Evolutionary conservation across 1,139 yeast genomes (phyloP).

Genomic region (Dujonia santamariae): DNA sequence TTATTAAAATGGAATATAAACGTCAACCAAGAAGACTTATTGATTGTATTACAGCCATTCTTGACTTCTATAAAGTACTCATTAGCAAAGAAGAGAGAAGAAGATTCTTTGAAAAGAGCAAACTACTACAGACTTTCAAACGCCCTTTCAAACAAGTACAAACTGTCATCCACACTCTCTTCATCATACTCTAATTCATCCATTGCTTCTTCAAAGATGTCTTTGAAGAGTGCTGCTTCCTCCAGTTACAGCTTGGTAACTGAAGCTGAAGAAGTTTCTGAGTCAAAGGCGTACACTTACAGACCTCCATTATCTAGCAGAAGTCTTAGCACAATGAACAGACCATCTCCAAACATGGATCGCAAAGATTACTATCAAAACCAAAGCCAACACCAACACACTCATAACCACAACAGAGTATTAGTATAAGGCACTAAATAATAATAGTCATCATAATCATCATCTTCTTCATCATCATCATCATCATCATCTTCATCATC

Average conservation of each 20-base stretch:
- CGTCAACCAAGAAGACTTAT: constrained; percentile 67
- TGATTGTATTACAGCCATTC: constrained; percentile 69
- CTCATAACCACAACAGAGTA: too few species aligned
- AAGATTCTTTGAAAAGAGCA: constrained; percentile 31
- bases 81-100: constrained; percentile 24
- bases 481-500: too few species aligned
- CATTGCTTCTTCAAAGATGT: constrained; percentile 13
- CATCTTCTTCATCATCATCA: too few species aligned
- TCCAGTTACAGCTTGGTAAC: constrained; percentile 12
- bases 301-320: constrained; percentile 10
- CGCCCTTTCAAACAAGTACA: constrained; percentile 15
- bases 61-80: constrained; percentile 61
- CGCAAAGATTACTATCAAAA: too few species aligned
- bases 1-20: constrained; percentile 82
- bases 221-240: constrained; percentile 18
- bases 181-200: constrained; percentile 12
- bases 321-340: constrained; percentile 9
- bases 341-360: too few species aligned
- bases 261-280: constrained; percentile 12
- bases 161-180: constrained; percentile 12
- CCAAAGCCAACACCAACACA: too few species aligned
- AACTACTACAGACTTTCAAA: constrained; percentile 40
- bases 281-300: constrained; percentile 5
- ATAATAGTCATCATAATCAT: too few species aligned
- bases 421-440: too few species aligned